Conservation (phyloP, 1,284 basidiomycete genomes). For the Trametes sp. region DNA sequence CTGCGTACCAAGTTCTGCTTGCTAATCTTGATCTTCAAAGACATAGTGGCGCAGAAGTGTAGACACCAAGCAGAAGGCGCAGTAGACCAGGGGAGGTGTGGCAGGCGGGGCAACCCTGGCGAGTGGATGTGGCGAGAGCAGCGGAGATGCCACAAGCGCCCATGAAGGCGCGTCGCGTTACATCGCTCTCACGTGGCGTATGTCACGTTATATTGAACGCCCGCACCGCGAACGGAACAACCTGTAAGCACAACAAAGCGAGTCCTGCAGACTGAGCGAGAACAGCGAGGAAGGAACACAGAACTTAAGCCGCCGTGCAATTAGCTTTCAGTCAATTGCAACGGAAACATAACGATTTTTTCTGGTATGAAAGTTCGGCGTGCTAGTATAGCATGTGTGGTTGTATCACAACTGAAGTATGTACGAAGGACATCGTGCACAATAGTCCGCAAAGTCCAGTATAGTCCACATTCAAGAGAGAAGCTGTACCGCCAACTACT, state of each 20-base stretch:
- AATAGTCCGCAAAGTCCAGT: neutral
- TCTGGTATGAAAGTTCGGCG: too few relatives aligned
- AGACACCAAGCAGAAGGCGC: neutral
- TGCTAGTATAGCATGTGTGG: neutral
- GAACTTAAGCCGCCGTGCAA: too few relatives aligned
- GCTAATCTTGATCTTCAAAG: slow-evolving; percentile 38
- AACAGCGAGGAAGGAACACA: too few relatives aligned
- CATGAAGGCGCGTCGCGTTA: slow-evolving; percentile 7
- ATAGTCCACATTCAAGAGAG: neutral
- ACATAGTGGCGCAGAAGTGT: slow-evolving; percentile 23
- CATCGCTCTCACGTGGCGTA: slow-evolving; percentile 1
- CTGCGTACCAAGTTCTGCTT: slow-evolving; percentile 26
- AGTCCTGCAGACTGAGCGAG: too few relatives aligned
- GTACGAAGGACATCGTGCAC: neutral
- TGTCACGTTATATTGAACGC: slow-evolving; percentile 11
- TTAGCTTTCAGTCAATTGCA: too few relatives aligned
- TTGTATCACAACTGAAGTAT: neutral
- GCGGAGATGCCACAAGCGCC: neutral
- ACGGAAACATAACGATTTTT: too few relatives aligned
- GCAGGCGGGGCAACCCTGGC: neutral
- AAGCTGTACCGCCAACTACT: neutral
- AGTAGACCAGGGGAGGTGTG: too few relatives aligned
- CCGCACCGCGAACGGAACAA: neutral
- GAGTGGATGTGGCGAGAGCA: neutral
- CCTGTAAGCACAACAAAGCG: too few relatives aligned